These are phyloP conservation scores for Fusarium penzigii DNA, from an alignment of 2,329 filamentous ascomycete genomes.

Conservation along the genomic window DNA sequence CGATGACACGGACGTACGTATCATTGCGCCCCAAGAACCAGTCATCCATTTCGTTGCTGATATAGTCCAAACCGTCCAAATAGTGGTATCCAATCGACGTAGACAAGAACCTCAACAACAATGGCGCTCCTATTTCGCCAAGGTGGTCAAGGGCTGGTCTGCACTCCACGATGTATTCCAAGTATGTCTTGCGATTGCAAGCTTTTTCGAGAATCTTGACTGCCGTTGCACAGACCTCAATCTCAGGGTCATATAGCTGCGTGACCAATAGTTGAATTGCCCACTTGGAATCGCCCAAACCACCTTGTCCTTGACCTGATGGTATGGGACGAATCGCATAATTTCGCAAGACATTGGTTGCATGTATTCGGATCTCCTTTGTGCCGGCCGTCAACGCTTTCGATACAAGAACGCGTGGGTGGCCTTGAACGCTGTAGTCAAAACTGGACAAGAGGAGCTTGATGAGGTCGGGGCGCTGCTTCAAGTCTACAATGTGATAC, in stretches of 20 bases:
- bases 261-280: conserved; percentile 97
- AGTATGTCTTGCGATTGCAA: conserved; percentile 85
- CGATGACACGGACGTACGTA: conserved; percentile 90
- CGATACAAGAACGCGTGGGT: conserved; percentile 87
- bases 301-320: conserved; percentile 40
- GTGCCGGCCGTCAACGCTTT: conserved; percentile 91
- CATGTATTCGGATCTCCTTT: conserved; percentile 88
- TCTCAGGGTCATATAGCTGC: conserved; percentile 94
- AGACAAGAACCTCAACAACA: conserved; percentile 88
- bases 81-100: conserved; percentile 98
- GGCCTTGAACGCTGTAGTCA: conserved; percentile 85
- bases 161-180: conserved; percentile 97
- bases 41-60: conserved; percentile 99
- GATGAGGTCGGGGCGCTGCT: conserved; percentile 87
- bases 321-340: conserved; percentile 64
- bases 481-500: conserved; percentile 94
- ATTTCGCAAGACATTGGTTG: conserved; percentile 83
- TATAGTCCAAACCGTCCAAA: conserved; percentile 94
- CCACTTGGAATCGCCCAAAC: conserved; percentile 79
- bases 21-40: conserved; percentile 98
- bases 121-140: conserved; percentile 91
- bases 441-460: conserved; percentile 86
- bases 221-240: conserved; percentile 93
- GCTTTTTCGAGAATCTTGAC: conserved; percentile 98
- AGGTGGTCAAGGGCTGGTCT: conserved; percentile 91